Percentiles rank a stretch among this genome's conserved stretches.
These are phyloP conservation scores for Aegilops bicornis DNA, from an alignment of 176 grass and related monocot species.

Conservation along the genomic window DNA sequence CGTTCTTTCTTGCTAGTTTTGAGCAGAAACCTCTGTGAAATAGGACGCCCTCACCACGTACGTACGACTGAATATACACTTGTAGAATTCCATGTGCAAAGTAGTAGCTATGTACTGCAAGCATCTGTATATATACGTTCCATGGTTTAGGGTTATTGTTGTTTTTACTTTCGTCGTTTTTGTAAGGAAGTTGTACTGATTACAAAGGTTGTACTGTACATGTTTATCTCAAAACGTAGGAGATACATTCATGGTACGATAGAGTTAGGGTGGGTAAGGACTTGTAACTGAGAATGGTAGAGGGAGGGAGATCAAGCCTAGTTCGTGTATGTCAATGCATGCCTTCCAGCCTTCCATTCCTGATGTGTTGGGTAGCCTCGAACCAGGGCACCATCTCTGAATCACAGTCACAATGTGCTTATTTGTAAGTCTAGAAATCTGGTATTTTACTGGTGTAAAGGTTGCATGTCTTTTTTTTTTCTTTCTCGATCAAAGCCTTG, in stretches of 20 bases:
- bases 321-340: neutral
- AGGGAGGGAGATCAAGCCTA: neutral
- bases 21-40: constrained; percentile 21
- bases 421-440: neutral
- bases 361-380: neutral
- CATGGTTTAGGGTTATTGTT: neutral
- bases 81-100: constrained; percentile 28
- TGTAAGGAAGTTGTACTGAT: constrained; percentile 33
- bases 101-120: neutral
- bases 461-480: neutral
- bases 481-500: neutral
- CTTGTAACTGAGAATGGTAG: neutral
- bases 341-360: neutral
- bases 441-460: neutral
- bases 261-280: neutral
- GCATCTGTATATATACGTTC: neutral
- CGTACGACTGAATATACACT: neutral
- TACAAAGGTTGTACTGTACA: constrained; percentile 20
- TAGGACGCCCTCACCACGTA: constrained; percentile 5
- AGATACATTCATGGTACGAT: constrained; percentile 5
- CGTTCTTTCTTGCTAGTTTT: constrained; percentile 39
- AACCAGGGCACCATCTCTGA: neutral
- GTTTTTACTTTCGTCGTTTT: constrained; percentile 8
- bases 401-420: neutral
- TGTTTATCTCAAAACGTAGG: constrained; percentile 15